Conservation (phyloP, 768 basidiomycete genomes). For the Amanita inopinata region DNA sequence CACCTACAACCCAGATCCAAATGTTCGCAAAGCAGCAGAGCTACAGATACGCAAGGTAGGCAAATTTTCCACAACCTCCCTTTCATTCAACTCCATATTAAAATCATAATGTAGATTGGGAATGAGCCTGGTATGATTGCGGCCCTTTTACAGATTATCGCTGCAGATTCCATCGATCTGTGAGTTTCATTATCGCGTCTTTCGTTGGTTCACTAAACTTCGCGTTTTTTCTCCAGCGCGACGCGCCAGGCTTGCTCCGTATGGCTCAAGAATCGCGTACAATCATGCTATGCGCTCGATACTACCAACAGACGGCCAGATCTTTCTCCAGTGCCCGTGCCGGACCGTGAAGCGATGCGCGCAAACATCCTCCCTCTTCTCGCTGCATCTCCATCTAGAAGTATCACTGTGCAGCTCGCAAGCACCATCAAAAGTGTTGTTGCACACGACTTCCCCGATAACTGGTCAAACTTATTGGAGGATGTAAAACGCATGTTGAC, state of each 20-base stretch:
- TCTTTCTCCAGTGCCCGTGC: slow-evolving; percentile 46
- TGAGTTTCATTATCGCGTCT: slow-evolving; percentile 39
- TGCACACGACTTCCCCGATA: slow-evolving; percentile 66
- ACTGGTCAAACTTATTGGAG: slow-evolving; percentile 64
- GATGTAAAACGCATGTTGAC: slow-evolving; percentile 54
- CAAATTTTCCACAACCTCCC: not conserved
- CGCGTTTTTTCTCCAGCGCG: slow-evolving; percentile 25
- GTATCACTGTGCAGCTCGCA: slow-evolving; percentile 69
- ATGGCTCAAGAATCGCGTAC: slow-evolving; percentile 87
- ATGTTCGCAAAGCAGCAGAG: slow-evolving; percentile 78
- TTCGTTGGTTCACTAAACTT: slow-evolving; percentile 10
- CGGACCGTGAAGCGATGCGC: slow-evolving; percentile 71
- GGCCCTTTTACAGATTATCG: slow-evolving; percentile 82
- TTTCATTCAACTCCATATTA: slow-evolving; percentile 3
- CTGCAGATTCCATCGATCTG: slow-evolving; percentile 66
- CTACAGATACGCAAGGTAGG: slow-evolving; percentile 79
- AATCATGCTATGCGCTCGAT: slow-evolving; percentile 51
- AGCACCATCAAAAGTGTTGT: slow-evolving; percentile 66
- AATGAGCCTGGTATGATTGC: slow-evolving; percentile 75
- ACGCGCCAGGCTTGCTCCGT: slow-evolving; percentile 81
- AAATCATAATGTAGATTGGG: slow-evolving; percentile 42
- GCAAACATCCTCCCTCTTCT: slow-evolving; percentile 59
- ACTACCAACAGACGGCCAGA: slow-evolving; percentile 39
- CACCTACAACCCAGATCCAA: slow-evolving; percentile 77
- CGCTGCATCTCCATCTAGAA: slow-evolving; percentile 52